Evolutionary conservation across 2,329 filamentous ascomycete species (phyloP).

Genomic region (Verticillium tricorpus): DNA sequence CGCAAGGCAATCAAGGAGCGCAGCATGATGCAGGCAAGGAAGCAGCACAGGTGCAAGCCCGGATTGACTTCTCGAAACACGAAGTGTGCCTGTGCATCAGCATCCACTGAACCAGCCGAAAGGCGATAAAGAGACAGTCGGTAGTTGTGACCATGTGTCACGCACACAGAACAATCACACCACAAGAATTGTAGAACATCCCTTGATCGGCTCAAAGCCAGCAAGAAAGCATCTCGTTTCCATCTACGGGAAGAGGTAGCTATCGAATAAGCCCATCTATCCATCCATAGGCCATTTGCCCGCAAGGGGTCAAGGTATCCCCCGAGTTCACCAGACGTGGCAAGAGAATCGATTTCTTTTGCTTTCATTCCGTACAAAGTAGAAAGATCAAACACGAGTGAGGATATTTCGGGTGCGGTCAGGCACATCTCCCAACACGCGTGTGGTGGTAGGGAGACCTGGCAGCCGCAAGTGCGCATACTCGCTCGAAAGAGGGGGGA

Average conservation of each 20-base stretch:
- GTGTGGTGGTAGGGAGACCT: neutral
- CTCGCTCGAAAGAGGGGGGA: neutral
- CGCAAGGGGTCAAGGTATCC: neutral
- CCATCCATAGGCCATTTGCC: neutral
- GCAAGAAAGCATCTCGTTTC: neutral
- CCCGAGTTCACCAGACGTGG: neutral
- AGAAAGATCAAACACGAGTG: neutral
- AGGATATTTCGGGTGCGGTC: neutral
- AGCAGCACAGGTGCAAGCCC: no score
- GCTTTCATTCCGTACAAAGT: neutral
- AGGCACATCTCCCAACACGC: neutral
- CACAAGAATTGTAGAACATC: neutral
- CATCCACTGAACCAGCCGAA: no score
- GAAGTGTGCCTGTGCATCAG: no score
- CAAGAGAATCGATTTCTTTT: neutral
- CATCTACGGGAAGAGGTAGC: neutral
- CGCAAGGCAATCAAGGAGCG: no score
- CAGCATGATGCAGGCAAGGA: no score
- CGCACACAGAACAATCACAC: neutral
- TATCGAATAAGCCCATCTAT: neutral
- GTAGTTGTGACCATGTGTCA: neutral
- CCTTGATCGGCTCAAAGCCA: neutral
- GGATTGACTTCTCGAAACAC: no score
- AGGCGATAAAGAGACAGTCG: no score
- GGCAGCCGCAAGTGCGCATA: neutral